A percentile compares a stretch with the other conserved stretches of the same genome.
Evolutionary conservation across 768 basidiomycete species (phyloP).

Genomic region (Butyriboletus loyo): DNA sequence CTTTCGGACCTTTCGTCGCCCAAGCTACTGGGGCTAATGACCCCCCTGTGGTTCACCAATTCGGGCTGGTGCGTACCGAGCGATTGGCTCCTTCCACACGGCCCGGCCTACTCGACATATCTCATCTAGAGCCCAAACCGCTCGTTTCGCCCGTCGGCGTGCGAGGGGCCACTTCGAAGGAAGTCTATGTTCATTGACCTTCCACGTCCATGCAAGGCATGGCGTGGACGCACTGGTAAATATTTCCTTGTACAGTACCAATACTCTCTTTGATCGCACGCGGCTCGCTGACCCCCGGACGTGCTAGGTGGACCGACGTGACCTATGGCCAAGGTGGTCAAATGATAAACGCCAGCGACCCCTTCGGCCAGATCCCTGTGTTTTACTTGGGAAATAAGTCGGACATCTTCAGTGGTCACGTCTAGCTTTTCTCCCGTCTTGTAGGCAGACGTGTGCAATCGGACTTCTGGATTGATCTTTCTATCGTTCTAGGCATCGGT

Average conservation of each 20-base stretch:
- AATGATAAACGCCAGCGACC: neutral
- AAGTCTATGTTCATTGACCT: neutral
- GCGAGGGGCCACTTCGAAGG: slow-evolving; percentile 23
- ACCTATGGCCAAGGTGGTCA: slow-evolving; percentile 19
- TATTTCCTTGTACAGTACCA: neutral
- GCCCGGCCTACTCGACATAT: neutral
- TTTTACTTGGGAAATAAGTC: slow-evolving; percentile 32
- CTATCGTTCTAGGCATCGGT: neutral
- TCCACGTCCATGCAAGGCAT: slow-evolving; percentile 12
- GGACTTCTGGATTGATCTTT: neutral
- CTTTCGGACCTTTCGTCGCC: slow-evolving; percentile 24
- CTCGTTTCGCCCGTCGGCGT: slow-evolving; percentile 35
- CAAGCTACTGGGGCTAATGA: slow-evolving; percentile 26
- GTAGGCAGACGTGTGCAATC: neutral
- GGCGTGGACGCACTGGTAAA: slow-evolving; percentile 33
- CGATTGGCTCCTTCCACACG: neutral
- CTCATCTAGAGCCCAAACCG: slow-evolving; percentile 27
- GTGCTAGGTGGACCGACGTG: slow-evolving; percentile 33
- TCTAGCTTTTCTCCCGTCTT: neutral
- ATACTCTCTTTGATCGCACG: neutral
- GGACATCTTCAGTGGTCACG: slow-evolving; percentile 29
- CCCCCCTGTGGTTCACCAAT: slow-evolving; percentile 31
- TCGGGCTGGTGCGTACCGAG: slow-evolving; percentile 27
- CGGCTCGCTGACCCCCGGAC: neutral
- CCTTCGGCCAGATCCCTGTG: slow-evolving; percentile 34